These are phyloP conservation scores for Corymbia calophylla DNA, from an alignment of 441 rosid species.

Conservation along the genomic window DNA sequence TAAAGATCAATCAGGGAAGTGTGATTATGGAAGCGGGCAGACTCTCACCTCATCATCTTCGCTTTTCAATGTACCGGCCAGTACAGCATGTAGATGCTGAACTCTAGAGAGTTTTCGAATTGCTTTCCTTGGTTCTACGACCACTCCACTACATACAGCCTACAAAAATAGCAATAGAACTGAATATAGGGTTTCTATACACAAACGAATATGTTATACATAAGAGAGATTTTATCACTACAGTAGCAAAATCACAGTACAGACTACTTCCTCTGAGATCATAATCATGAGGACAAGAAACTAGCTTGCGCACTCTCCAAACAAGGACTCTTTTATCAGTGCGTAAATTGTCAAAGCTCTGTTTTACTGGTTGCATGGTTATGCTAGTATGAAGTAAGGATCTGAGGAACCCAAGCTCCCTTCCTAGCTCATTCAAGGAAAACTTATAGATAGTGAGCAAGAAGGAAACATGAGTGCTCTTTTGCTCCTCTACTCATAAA, in stretches of 20 bases:
- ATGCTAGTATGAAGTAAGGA: not conserved
- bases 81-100: slow-evolving; percentile 73
- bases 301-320: not conserved
- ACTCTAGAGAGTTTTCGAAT: slow-evolving; percentile 80
- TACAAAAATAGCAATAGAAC: slow-evolving; percentile 15
- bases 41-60: slow-evolving; percentile 80
- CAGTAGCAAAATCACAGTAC: not conserved
- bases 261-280: not conserved
- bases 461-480: not conserved
- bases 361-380: not conserved
- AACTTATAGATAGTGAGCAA: not conserved
- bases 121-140: slow-evolving; percentile 63
- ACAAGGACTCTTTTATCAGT: not conserved
- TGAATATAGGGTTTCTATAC: not conserved
- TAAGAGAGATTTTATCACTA: not conserved
- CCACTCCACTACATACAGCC: slow-evolving; percentile 61
- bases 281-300: not conserved
- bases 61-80: slow-evolving; percentile 55
- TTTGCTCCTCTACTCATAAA: not conserved
- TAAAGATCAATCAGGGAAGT: not conserved
- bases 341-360: not conserved
- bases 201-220: not conserved
- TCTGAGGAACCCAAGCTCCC: not conserved
- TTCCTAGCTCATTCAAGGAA: not conserved
- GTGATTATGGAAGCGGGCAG: not conserved